Conservation (phyloP, 2,329 filamentous ascomycete species). For the Xylaria sp. region DNA sequence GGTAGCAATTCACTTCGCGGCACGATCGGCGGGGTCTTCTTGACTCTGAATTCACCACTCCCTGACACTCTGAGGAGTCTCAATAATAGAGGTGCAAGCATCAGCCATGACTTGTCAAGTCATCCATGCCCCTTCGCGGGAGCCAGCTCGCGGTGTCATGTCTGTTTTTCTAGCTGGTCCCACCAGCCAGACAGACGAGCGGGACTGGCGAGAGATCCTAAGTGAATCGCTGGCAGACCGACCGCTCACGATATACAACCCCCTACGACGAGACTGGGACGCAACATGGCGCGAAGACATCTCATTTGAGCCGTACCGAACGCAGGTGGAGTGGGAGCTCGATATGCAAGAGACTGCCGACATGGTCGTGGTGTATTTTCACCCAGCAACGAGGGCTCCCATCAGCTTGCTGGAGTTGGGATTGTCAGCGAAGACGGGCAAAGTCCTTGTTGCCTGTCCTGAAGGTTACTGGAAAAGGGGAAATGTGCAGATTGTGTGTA, state of each 20-base stretch:
- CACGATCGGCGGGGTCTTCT: neutral
- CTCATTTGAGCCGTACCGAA: conserved; percentile 40
- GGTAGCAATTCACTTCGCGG: neutral
- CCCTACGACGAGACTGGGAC: conserved; percentile 53
- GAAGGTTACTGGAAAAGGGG: conserved; percentile 52
- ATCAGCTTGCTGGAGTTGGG: conserved; percentile 59
- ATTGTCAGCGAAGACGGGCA: conserved; percentile 40
- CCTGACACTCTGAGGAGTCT: neutral
- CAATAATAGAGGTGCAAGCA: neutral
- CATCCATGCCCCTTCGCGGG: conserved; percentile 29
- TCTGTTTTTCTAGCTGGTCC: conserved; percentile 56
- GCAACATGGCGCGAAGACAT: conserved; percentile 46
- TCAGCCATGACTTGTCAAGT: conserved; percentile 24
- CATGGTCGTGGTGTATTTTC: conserved; percentile 54
- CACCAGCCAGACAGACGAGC: conserved; percentile 39
- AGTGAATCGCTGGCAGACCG: conserved; percentile 36
- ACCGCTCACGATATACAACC: conserved; percentile 53
- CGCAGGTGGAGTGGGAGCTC: conserved; percentile 57
- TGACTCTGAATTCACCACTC: neutral
- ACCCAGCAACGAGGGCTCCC: conserved; percentile 46
- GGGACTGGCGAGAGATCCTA: conserved; percentile 50
- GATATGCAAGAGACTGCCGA: conserved; percentile 48
- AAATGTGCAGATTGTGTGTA: conserved; percentile 55
- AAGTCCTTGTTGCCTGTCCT: conserved; percentile 49
- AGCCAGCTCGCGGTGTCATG: conserved; percentile 17